These are phyloP conservation scores for Russula sp. DNA, from an alignment of 768 basidiomycete species.

Conservation along the genomic window DNA sequence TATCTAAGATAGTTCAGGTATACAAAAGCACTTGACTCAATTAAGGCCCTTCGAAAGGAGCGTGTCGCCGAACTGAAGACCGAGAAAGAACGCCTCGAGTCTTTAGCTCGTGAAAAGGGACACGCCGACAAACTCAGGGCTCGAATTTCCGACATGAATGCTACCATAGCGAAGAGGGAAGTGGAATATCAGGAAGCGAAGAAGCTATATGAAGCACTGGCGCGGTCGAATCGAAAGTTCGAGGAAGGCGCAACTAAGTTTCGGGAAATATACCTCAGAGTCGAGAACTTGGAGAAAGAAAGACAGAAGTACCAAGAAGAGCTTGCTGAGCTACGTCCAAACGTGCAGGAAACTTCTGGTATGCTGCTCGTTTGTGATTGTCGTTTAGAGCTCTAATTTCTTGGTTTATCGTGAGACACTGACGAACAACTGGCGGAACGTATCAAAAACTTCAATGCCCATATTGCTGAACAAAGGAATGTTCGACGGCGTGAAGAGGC, in stretches of 20 bases:
- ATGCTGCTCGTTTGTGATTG: slow-evolving; percentile 18
- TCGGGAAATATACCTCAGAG: slow-evolving; percentile 71
- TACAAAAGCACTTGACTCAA: slow-evolving; percentile 92
- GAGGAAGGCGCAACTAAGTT: slow-evolving; percentile 81
- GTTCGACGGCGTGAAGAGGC: slow-evolving; percentile 40
- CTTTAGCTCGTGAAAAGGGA: slow-evolving; percentile 72
- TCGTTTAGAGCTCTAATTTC: background rate
- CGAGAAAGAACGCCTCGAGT: slow-evolving; percentile 79
- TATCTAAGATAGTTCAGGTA: slow-evolving; percentile 47
- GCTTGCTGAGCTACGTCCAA: slow-evolving; percentile 53
- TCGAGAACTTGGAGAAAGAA: slow-evolving; percentile 54
- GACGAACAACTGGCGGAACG: slow-evolving; percentile 63
- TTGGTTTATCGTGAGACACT: slow-evolving; percentile 39
- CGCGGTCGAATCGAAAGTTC: slow-evolving; percentile 66
- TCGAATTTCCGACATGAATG: slow-evolving; percentile 54
- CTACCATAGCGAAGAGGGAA: slow-evolving; percentile 60
- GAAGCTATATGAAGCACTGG: slow-evolving; percentile 53
- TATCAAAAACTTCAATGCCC: slow-evolving; percentile 50
- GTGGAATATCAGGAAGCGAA: slow-evolving; percentile 67
- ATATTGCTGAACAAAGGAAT: slow-evolving; percentile 45
- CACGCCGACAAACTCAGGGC: slow-evolving; percentile 78
- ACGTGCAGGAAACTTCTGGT: slow-evolving; percentile 63
- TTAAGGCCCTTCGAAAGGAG: slow-evolving; percentile 87
- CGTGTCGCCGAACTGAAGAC: slow-evolving; percentile 85
- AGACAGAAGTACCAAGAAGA: slow-evolving; percentile 57